phyloP scores from a whole-genome alignment of 2,329 filamentous ascomycete species.

The Monilinia laxa region DNA sequence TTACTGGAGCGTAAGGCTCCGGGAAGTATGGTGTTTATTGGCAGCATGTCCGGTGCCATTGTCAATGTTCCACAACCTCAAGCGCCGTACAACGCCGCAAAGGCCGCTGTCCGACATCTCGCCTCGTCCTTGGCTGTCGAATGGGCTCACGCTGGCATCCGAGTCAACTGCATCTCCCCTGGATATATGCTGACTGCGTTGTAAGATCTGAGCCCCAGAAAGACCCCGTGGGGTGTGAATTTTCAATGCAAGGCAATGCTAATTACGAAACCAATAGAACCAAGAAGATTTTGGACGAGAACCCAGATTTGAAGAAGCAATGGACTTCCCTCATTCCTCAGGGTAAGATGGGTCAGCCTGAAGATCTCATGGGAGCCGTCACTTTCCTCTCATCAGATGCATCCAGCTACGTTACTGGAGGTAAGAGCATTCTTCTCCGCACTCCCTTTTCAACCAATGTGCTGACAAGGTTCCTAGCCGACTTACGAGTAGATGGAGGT shows the following conservation, averaged over 20 bases:
- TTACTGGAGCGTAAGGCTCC: slow-evolving; percentile 76
- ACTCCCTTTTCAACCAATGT: slow-evolving; percentile 3
- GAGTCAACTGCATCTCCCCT: slow-evolving; percentile 92
- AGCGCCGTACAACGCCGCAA: slow-evolving; percentile 87
- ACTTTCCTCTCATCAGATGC: slow-evolving; percentile 63
- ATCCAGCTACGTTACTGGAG: slow-evolving; percentile 59
- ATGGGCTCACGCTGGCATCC: slow-evolving; percentile 84
- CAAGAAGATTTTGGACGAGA: slow-evolving; percentile 90
- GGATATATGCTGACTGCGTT: slow-evolving; percentile 96
- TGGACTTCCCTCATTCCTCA: slow-evolving; percentile 92
- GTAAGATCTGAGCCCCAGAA: slow-evolving; percentile 52
- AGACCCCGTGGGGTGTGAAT: slow-evolving; percentile 11
- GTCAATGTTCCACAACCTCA: slow-evolving; percentile 96
- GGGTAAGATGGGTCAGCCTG: slow-evolving; percentile 88
- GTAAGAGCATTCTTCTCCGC: slow-evolving; percentile 17
- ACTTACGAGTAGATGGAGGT: slow-evolving; percentile 27
- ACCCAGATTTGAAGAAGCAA: slow-evolving; percentile 82
- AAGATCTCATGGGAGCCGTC: slow-evolving; percentile 91
- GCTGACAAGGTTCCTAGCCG: slow-evolving; percentile 17
- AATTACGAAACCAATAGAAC: slow-evolving; percentile 56
- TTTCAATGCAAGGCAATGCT: slow-evolving; percentile 12
- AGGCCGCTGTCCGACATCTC: slow-evolving; percentile 87
- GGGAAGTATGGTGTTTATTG: slow-evolving; percentile 91
- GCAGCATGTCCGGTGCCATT: slow-evolving; percentile 90
- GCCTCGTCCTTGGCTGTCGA: slow-evolving; percentile 87